Evolutionary conservation across 2,329 filamentous ascomycete genomes (phyloP), one percentile per base, ranked within the genome.

Genomic region (Fusarium pseudograminearum): DNA sequence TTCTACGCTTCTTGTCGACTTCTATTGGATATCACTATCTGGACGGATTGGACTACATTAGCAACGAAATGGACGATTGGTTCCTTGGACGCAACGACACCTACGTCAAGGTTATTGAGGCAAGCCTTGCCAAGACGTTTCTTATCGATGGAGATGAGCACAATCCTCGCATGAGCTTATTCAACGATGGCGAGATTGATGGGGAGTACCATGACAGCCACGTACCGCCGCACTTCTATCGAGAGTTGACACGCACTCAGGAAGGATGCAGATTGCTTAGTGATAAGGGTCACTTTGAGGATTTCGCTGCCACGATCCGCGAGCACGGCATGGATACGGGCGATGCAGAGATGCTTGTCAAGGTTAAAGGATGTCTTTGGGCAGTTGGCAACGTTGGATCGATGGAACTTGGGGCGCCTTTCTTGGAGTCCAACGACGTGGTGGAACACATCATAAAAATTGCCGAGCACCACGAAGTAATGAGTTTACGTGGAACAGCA

Each of bases 41-140:
- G 8, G 94, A 98, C 76, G 96, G 94, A 0, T 84, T 99, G 44
- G 97, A 99, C 81, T 99, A 99, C 78, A 99, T 99, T 79, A 98
- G 94, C 66, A 96, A 97, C 77, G 97, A 99, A 79, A 99, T 99
- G 96, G 96, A 99, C 73, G 97, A 99, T 80, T 99, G 96, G 96
- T 99, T 98, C 77, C 85, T 99, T 31, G 96, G 96, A 16, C 90
- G 96, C 45, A 99, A 99, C 76, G 95, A 99, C 78, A 91, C 90
- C n/a, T 99, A 99, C 72, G 96, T 99, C 52, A 88, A 90, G 38
- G 87, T 98, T 41, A 95, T 99, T 41, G 96, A 99, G 79, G 96
- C 97, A n/a, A 97, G 94, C 57, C 85, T 99, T 53, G 93, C 94
- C 33, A 90, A 93, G 64, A 91, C 94, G 1, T 94, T 97, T 71